phyloP scores from a whole-genome alignment of 1,139 yeast species.

The Yamadazyma triangularis region DNA sequence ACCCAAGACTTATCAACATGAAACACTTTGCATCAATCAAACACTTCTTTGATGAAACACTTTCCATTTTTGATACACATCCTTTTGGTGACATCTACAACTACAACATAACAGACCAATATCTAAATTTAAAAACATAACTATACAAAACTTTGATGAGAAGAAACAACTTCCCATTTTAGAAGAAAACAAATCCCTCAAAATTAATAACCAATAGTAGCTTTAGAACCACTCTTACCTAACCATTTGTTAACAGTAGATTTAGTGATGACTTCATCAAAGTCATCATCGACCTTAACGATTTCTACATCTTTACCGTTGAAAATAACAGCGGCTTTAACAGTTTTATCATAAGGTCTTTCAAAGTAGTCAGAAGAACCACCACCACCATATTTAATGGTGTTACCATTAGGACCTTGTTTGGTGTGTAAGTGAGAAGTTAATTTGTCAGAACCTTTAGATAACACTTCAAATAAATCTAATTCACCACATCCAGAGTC shows the following conservation, averaged over 20 bases:
- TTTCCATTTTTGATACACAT: too few species aligned
- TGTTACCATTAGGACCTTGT: constrained; percentile 55
- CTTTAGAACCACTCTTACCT: constrained; percentile 41
- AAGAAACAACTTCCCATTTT: background rate
- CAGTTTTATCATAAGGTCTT: constrained; percentile 73
- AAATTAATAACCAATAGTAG: constrained; percentile 16
- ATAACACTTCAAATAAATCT: constrained; percentile 73
- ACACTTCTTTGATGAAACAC: too few species aligned
- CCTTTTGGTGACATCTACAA: too few species aligned
- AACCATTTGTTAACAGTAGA: constrained; percentile 57
- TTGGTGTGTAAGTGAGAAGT: constrained; percentile 83
- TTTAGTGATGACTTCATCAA: constrained; percentile 50
- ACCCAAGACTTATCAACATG: too few species aligned
- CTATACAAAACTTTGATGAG: background rate
- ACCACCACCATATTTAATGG: constrained; percentile 61
- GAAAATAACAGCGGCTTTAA: constrained; percentile 91
- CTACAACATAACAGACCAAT: too few species aligned
- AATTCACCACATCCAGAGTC: constrained; percentile 67
- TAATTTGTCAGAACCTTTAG: constrained; percentile 66
- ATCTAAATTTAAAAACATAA: background rate
- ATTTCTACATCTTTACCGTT: constrained; percentile 51
- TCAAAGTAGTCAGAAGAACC: constrained; percentile 82
- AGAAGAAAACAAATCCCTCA: background rate
- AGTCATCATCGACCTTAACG: constrained; percentile 52
- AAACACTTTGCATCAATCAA: too few species aligned